Base-by-base conservation (phyloP, 805 yeast genomes). In the Saturnispora saitoi region DNA sequence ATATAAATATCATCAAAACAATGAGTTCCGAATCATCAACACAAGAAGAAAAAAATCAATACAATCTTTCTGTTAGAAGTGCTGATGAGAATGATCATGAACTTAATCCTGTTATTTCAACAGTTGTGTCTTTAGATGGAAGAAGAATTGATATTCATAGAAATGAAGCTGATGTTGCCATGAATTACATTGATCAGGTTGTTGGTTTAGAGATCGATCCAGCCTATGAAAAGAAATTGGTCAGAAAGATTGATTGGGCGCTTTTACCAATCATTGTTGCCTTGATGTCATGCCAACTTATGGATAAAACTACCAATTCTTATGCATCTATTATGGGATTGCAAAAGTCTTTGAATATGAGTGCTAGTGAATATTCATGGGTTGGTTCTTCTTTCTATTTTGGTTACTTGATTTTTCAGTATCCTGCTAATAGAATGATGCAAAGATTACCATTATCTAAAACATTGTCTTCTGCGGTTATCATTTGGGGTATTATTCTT, bases 301-400 rank as follows among this genome's bases (percentile, higher is more conserved):
- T 81, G 80, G 87, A 81, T 63, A 81, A 81, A 58, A 63, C 67
- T 19, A 65, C 83, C 3, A 71, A 69, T 43, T 67, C 77, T 20
- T 73, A 71, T 48, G 83, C 86, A 0, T 71, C 84, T 1, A 70
- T 81, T 46, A 58, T 79, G 72, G 86, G 85, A 2, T 56, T 81
- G 19, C 59, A 71, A 47, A 58, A 60, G 2, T 82, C 77, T 51
- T 60, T 77, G 49, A 56, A 70, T 22, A 75, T 81, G 80, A 43
- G 53, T 26, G 77, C 78, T 3, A 53, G 57, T 2, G 58, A 58
- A 56, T 60, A 67, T 52, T 41, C 66, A 43, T 59, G 72, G 64
- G 31, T 53, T 60, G 53, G 54, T 62, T 40, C 49, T 15, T 46
- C 53, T 1, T 64, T 66, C 37, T 62, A 62, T 42, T 39, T 73